phyloP scores from a whole-genome alignment of 2,329 filamentous ascomycete species.

The Curvularia sp. region DNA sequence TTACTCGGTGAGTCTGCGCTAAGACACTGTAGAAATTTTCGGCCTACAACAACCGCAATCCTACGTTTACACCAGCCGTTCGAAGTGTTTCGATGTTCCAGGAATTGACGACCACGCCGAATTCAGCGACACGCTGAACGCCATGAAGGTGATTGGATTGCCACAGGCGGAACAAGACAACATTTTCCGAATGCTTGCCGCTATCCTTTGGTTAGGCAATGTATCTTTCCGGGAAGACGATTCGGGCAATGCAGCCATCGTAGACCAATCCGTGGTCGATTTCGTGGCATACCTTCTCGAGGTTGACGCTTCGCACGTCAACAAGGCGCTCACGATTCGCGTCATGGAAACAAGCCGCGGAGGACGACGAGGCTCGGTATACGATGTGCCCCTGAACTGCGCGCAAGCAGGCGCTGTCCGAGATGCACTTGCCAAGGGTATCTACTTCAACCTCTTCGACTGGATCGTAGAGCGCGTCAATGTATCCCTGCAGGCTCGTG shows the following conservation, averaged over 20 bases:
- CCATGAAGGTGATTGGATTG: constrained; percentile 94
- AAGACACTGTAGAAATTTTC: constrained; percentile 66
- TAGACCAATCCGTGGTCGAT: constrained; percentile 88
- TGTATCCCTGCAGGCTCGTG: constrained; percentile 80
- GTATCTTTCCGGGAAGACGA: constrained; percentile 91
- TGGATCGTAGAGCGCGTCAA: constrained; percentile 97
- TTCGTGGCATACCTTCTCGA: constrained; percentile 94
- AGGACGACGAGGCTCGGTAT: constrained; percentile 70
- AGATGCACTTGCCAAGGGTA: constrained; percentile 91
- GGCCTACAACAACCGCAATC: constrained; percentile 91
- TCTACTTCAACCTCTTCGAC: constrained; percentile 97
- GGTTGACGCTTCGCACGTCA: constrained; percentile 78
- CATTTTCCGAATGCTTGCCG: constrained; percentile 93
- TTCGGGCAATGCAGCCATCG: constrained; percentile 83
- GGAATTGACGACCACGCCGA: constrained; percentile 93
- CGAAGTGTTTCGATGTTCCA: constrained; percentile 92
- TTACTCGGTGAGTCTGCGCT: constrained; percentile 14
- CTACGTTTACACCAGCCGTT: constrained; percentile 91
- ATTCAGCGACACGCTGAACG: constrained; percentile 86
- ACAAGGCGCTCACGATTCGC: constrained; percentile 87
- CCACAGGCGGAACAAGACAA: constrained; percentile 88
- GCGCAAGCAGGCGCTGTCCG: constrained; percentile 85
- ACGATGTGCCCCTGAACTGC: constrained; percentile 81
- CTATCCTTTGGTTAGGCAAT: constrained; percentile 93
- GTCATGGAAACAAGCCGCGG: constrained; percentile 77